Conservation (phyloP, 768 basidiomycete genomes). For the Boletus sp. region DNA sequence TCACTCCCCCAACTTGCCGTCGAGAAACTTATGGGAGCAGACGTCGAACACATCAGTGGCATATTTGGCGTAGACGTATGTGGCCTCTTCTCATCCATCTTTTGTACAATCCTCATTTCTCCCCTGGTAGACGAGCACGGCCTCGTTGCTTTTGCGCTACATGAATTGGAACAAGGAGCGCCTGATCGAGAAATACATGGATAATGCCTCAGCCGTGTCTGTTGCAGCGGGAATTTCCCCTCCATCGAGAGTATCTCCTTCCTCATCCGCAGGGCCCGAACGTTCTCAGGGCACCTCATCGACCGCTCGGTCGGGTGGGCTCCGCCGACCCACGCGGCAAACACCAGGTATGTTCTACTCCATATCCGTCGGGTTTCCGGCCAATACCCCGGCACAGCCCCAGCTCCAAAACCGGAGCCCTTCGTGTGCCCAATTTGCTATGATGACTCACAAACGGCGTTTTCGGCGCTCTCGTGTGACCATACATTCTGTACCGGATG, state of each 20-base stretch:
- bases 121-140: slow-evolving; percentile 53
- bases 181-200: slow-evolving; percentile 96
- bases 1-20: slow-evolving; percentile 70
- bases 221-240: slow-evolving; percentile 69
- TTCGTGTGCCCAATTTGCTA: slow-evolving; percentile 96
- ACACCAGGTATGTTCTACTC: slow-evolving; percentile 18
- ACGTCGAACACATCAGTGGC: slow-evolving; percentile 82
- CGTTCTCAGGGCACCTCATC: slow-evolving; percentile 29
- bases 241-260: slow-evolving; percentile 19
- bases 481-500: slow-evolving; percentile 83
- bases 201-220: slow-evolving; percentile 70
- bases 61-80: slow-evolving; percentile 89
- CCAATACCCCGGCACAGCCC: slow-evolving; percentile 5
- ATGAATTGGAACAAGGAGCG: slow-evolving; percentile 95
- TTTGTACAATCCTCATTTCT: neutral
- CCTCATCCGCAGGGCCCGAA: slow-evolving; percentile 31
- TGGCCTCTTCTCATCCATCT: slow-evolving; percentile 17
- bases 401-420: slow-evolving; percentile 37
- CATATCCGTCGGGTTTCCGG: neutral
- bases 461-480: slow-evolving; percentile 74
- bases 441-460: slow-evolving; percentile 67
- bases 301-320: slow-evolving; percentile 21
- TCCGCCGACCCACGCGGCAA: slow-evolving; percentile 31
- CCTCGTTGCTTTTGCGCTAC: slow-evolving; percentile 75
- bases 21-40: slow-evolving; percentile 70